Conservation (phyloP, 2,329 filamentous ascomycete genomes). For the Dactylellina sp. region DNA sequence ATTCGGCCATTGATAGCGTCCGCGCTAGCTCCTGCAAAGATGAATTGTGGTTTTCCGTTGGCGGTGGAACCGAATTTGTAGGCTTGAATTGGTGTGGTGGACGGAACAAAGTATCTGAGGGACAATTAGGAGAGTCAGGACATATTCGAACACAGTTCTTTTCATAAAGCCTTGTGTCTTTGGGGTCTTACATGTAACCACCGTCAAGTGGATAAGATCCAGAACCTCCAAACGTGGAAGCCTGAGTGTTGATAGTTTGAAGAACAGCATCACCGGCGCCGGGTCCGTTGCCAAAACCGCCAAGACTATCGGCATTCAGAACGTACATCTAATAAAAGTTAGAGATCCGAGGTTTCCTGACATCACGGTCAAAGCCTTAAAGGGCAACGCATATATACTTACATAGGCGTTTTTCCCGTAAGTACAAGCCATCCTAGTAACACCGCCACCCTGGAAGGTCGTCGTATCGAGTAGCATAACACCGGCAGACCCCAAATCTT, state of each 20-base stretch:
- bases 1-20: conserved; percentile 62
- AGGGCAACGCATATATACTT: conserved; percentile 62
- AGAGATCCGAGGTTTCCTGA: neutral
- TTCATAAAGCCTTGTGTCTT: too few relatives aligned
- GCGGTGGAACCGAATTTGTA: conserved; percentile 63
- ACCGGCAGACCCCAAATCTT: conserved; percentile 66
- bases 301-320: conserved; percentile 62
- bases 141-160: too few relatives aligned
- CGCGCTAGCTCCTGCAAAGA: conserved; percentile 16
- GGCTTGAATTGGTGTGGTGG: conserved; percentile 57
- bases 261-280: conserved; percentile 65
- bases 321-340: conserved; percentile 59
- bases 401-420: conserved; percentile 66
- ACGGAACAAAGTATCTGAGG: conserved; percentile 34
- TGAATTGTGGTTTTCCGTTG: conserved; percentile 36
- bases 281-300: conserved; percentile 61
- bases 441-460: conserved; percentile 60
- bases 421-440: conserved; percentile 60
- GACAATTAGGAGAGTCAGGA: neutral
- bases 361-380: neutral
- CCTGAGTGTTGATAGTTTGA: conserved; percentile 65
- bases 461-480: conserved; percentile 66
- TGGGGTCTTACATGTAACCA: conserved; percentile 67
- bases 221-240: conserved; percentile 67
- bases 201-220: conserved; percentile 68